Evolutionary conservation across 805 yeast species (phyloP).

Genomic region (Wickerhamiella kurtzmanii): DNA sequence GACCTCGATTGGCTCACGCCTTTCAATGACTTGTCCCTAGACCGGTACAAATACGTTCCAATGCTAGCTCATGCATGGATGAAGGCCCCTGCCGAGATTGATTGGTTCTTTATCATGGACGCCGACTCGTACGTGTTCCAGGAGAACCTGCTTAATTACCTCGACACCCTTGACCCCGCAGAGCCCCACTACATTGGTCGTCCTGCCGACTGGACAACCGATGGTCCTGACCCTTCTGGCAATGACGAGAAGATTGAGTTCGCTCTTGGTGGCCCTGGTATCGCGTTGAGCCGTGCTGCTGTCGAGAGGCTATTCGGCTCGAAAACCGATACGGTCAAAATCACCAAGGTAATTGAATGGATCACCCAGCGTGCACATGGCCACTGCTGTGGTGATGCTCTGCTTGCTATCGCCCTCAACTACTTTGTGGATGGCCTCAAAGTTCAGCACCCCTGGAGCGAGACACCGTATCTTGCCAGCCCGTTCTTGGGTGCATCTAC

Average conservation of each 20-base stretch:
- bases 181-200: conserved; percentile 9
- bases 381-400: conserved; percentile 27
- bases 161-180: conserved; percentile 15
- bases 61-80: conserved; percentile 27
- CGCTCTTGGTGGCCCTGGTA: conserved; percentile 31
- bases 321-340: not conserved
- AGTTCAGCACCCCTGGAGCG: conserved; percentile 5
- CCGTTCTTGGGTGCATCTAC: conserved; percentile 26
- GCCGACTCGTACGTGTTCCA: conserved; percentile 25
- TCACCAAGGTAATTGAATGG: conserved; percentile 8
- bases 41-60: conserved; percentile 28
- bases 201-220: not conserved
- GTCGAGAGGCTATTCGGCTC: conserved; percentile 21
- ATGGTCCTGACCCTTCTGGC: conserved; percentile 10
- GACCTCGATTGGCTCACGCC: conserved; percentile 12
- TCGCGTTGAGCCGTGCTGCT: conserved; percentile 23
- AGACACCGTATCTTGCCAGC: conserved; percentile 5
- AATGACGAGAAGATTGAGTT: conserved; percentile 17
- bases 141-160: not conserved
- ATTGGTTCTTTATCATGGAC: conserved; percentile 29
- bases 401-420: conserved; percentile 22
- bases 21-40: conserved; percentile 23
- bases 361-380: conserved; percentile 17
- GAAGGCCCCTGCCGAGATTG: conserved; percentile 19
- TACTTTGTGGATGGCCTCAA: conserved; percentile 17